Evolutionary conservation across 768 basidiomycete species (phyloP), one percentile per base, ranked within the genome.

Genomic region (Tricholoma matsutake): DNA sequence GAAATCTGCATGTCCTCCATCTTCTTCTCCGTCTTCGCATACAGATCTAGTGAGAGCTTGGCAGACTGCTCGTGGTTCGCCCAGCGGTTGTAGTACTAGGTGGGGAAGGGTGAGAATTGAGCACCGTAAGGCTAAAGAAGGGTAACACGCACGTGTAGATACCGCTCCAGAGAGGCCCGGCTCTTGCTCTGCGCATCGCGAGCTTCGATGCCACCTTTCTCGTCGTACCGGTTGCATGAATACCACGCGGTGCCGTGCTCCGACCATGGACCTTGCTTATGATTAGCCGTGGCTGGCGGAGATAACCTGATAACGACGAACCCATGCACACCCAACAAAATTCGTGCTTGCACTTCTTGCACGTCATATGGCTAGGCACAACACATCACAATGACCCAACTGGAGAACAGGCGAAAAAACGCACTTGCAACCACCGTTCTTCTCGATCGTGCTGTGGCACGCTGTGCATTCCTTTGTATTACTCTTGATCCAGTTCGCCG

Each of bases 311-410:
- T 52, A 55, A 14, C n/a, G 31, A 61, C 72, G 47, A 69, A 84
- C 91, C 96, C 95, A 98, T 97, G 78, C 97, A 99, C 41, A 99
- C 96, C 97, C 97, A 99, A 73, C 97, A 99, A 74, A 98, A 99
- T 79, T 94, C 93, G 66, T 94, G 86, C 70, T 94, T 96, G 83
- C 97, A 98, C 78, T 98, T 98, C 83, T 97, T 96, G 81, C 97
- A 98, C 18, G 96, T 98, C 96, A 99, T 99, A 74, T 99, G 97
- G 81, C 96, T 97, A 64, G 8, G 41, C 9, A 52, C 37, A 34
- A 20, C 16, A 11, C n/a, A 47, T 29, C 41, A 63, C 51, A 39
- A 22, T 43, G 57, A 32, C 14, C 59, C 31, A 54, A 52, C 59
- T 60, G 53, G 54, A 43, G 47, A 32, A 61, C 45, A 60, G 8